phyloP scores from a whole-genome alignment of 2,329 filamentous ascomycete genomes.

The Hypoxylon sp. region DNA sequence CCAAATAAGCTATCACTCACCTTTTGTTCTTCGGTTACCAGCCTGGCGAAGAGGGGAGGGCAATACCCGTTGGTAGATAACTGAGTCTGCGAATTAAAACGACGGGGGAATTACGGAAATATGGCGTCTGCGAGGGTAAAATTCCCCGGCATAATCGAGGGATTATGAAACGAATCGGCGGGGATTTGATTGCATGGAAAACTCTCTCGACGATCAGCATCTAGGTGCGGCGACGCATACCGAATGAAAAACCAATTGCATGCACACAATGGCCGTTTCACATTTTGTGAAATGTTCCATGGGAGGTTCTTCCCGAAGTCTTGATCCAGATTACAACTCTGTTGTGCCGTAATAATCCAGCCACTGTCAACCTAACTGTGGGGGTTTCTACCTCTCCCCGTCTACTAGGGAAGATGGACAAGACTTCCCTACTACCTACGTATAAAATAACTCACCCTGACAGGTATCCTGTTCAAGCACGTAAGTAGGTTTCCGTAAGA shows the following conservation, averaged over 20 bases:
- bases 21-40: slow-evolving; percentile 31
- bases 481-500: slow-evolving; percentile 25
- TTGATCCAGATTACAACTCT: slow-evolving; percentile 38
- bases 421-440: slow-evolving; percentile 12
- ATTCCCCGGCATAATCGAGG: slow-evolving; percentile 36
- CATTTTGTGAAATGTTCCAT: slow-evolving; percentile 79
- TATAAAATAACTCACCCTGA: slow-evolving; percentile 5
- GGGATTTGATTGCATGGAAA: slow-evolving; percentile 39
- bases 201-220: slow-evolving; percentile 50
- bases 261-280: slow-evolving; percentile 82
- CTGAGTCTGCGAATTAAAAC: slow-evolving; percentile 10
- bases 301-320: slow-evolving; percentile 81
- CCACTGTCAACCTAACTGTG: slow-evolving; percentile 27
- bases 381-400: slow-evolving; percentile 4
- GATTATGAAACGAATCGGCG: slow-evolving; percentile 42
- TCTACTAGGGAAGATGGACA: slow-evolving; percentile 15
- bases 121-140: slow-evolving; percentile 39
- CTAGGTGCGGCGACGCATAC: slow-evolving; percentile 55
- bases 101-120: slow-evolving; percentile 33
- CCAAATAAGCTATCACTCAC: slow-evolving; percentile 57
- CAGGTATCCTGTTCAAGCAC: slow-evolving; percentile 10
- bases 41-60: slow-evolving; percentile 24
- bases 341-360: slow-evolving; percentile 35
- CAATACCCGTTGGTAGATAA: slow-evolving; percentile 35
- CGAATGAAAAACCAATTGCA: slow-evolving; percentile 60